These are phyloP conservation scores for Parastagonospora nodorum DNA, from an alignment of 2,329 filamentous ascomycete species.

Conservation along the genomic window DNA sequence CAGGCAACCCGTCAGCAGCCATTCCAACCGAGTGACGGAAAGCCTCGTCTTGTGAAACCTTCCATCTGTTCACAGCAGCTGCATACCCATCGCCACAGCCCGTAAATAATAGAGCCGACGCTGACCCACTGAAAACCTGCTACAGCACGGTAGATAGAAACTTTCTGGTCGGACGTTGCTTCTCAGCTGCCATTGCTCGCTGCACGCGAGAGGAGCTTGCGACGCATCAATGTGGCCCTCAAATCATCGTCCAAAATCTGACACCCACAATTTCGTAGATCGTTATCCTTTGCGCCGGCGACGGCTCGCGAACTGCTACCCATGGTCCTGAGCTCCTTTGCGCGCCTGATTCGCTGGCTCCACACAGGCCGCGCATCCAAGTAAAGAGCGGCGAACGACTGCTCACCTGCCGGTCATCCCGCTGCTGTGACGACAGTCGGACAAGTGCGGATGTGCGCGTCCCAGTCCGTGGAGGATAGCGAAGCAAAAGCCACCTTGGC, in stretches of 20 bases:
- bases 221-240: slow-evolving; percentile 27
- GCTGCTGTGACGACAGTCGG: slow-evolving; percentile 37
- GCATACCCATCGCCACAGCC: slow-evolving; percentile 1
- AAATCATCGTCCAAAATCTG: slow-evolving; percentile 35
- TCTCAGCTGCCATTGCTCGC: slow-evolving; percentile 30
- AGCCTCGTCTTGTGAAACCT: slow-evolving; percentile 24
- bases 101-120: slow-evolving; percentile 23
- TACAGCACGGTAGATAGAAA: slow-evolving; percentile 2
- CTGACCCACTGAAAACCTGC: slow-evolving; percentile 20
- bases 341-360: slow-evolving; percentile 29
- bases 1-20: slow-evolving; percentile 36
- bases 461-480: slow-evolving; percentile 23
- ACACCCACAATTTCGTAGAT: slow-evolving; percentile 30
- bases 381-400: slow-evolving; percentile 17
- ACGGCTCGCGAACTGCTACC: slow-evolving; percentile 20
- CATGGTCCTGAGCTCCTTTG: slow-evolving; percentile 20
- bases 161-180: slow-evolving; percentile 5
- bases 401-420: slow-evolving; percentile 36
- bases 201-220: slow-evolving; percentile 23
- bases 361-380: slow-evolving; percentile 6
- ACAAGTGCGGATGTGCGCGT: slow-evolving; percentile 34
- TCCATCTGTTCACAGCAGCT: slow-evolving; percentile 12
- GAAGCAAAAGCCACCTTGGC: slow-evolving; percentile 11
- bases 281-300: slow-evolving; percentile 33
- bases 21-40: slow-evolving; percentile 18